Evolutionary conservation across 441 rosid species (phyloP).

Genomic region (Sinapis alba): DNA sequence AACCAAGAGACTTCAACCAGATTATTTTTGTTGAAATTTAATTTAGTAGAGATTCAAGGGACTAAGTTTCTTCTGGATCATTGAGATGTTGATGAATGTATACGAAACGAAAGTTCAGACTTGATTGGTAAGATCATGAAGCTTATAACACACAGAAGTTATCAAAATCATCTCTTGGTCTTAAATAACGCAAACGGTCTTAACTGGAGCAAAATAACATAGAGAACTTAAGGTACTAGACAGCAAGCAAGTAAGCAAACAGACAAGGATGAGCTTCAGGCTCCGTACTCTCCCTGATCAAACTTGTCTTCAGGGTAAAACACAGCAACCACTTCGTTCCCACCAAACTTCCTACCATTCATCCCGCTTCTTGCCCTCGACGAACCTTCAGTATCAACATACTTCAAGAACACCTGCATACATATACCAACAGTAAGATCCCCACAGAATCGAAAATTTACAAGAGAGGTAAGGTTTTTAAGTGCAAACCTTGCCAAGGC

Average conservation of each 20-base stretch:
- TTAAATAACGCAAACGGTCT: background rate
- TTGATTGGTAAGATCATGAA: background rate
- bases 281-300: background rate
- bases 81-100: too few relatives aligned
- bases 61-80: too few relatives aligned
- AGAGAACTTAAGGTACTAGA: background rate
- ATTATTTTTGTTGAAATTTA: too few relatives aligned
- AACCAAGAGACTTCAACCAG: too few relatives aligned
- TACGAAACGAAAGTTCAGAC: background rate
- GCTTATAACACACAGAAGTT: background rate
- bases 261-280: background rate
- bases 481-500: conserved; percentile 75
- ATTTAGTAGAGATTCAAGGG: too few relatives aligned
- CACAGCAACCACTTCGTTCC: background rate
- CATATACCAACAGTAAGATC: background rate
- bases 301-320: background rate
- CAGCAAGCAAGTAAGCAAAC: background rate
- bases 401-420: conserved; percentile 1
- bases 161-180: background rate
- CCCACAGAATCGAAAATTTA: background rate
- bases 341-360: conserved; percentile 3
- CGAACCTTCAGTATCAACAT: background rate
- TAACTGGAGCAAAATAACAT: background rate
- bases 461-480: background rate
- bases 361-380: background rate